These are phyloP conservation scores for Yamadazyma mexicana DNA, from an alignment of 1,139 yeast species.

Conservation along the genomic window DNA sequence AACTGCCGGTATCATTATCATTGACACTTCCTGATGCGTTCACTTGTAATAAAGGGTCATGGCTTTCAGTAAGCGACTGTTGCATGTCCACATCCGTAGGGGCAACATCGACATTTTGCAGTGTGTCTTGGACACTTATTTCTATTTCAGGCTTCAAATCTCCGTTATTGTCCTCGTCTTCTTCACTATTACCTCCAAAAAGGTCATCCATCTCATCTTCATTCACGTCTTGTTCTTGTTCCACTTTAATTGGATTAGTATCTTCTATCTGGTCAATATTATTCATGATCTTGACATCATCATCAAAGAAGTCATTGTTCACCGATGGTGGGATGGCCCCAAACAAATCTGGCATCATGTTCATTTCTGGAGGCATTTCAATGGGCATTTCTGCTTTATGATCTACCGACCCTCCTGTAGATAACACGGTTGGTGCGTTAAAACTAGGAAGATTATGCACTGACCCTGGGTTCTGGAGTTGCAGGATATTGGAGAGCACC, in stretches of 20 bases:
- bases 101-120: neutral
- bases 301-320: slow-evolving; percentile 19
- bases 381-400: slow-evolving; percentile 19
- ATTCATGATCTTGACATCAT: slow-evolving; percentile 11
- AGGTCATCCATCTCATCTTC: slow-evolving; percentile 35
- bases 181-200: slow-evolving; percentile 38
- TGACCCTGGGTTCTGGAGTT: slow-evolving; percentile 8
- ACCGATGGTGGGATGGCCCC: slow-evolving; percentile 22
- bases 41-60: neutral
- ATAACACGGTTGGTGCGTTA: slow-evolving; percentile 28
- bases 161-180: slow-evolving; percentile 6
- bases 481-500: slow-evolving; percentile 5
- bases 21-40: neutral
- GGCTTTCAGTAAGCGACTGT: slow-evolving; percentile 4
- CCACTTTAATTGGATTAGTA: slow-evolving; percentile 40
- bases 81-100: slow-evolving; percentile 1
- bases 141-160: neutral
- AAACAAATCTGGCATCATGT: slow-evolving; percentile 24
- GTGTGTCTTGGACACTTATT: neutral
- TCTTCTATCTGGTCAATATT: slow-evolving; percentile 26
- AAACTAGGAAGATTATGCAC: slow-evolving; percentile 17
- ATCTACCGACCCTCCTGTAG: slow-evolving; percentile 29
- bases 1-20: neutral
- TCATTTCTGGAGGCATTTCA: slow-evolving; percentile 17
- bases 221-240: slow-evolving; percentile 5